Evolutionary conservation across 2,329 filamentous ascomycete species (phyloP).

Genomic region (Akanthomyces uredinophilus): DNA sequence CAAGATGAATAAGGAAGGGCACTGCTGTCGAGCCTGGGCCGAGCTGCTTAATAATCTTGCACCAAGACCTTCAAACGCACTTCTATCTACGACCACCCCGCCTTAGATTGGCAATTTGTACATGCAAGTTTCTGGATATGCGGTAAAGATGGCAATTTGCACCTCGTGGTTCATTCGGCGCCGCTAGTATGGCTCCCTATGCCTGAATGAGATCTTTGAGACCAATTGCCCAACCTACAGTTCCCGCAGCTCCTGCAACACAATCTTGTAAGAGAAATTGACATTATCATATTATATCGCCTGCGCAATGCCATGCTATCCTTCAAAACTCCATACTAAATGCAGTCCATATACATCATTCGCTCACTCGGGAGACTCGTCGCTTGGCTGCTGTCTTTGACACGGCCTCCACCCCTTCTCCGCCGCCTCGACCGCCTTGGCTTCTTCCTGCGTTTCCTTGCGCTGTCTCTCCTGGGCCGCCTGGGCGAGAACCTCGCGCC

Average conservation of each 20-base stretch:
- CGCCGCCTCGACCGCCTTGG: conserved; percentile 25
- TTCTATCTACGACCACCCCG: too few relatives aligned
- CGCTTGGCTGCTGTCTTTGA: conserved; percentile 21
- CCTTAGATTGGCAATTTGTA: too few relatives aligned
- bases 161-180: background rate
- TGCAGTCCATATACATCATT: background rate
- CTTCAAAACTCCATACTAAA: background rate
- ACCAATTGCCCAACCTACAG: background rate
- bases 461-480: conserved; percentile 33
- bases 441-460: conserved; percentile 29
- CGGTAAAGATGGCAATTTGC: background rate
- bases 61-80: too few relatives aligned
- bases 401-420: conserved; percentile 28
- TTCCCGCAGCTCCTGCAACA: too few relatives aligned
- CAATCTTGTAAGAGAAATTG: too few relatives aligned
- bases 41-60: too few relatives aligned
- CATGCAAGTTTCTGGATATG: too few relatives aligned
- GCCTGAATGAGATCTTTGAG: background rate
- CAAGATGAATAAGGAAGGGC: too few relatives aligned
- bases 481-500: conserved; percentile 68
- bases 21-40: too few relatives aligned
- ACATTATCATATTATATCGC: background rate
- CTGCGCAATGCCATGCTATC: background rate
- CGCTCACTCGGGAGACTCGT: background rate
- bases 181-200: background rate